Evolutionary conservation across 768 basidiomycete genomes (phyloP).

Genomic region (Tremella mesenterica): DNA sequence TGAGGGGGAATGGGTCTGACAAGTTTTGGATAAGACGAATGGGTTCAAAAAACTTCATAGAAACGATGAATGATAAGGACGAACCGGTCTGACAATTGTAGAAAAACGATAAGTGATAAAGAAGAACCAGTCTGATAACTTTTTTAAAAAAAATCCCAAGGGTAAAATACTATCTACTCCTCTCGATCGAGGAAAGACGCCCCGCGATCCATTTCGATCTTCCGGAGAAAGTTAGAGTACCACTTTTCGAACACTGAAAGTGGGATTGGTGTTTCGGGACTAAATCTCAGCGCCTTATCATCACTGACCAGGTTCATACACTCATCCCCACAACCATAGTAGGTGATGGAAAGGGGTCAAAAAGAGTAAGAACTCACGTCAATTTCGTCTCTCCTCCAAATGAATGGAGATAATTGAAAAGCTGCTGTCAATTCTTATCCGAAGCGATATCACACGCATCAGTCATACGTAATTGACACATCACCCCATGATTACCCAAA

Average conservation of each 20-base stretch:
- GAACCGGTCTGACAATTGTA: too few species aligned
- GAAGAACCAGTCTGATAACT: too few species aligned
- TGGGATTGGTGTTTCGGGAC: slow-evolving; percentile 44
- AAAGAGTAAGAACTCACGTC: slow-evolving; percentile 26
- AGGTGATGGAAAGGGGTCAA: neutral
- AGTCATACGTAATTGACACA: too few species aligned
- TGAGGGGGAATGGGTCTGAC: too few species aligned
- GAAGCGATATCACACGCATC: neutral
- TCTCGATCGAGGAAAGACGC: slow-evolving; percentile 36
- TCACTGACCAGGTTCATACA: neutral
- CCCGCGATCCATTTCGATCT: slow-evolving; percentile 39
- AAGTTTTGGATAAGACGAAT: too few species aligned
- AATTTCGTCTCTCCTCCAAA: slow-evolving; percentile 42
- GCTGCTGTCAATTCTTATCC: slow-evolving; percentile 8
- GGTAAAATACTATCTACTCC: too few species aligned
- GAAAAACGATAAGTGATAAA: too few species aligned
- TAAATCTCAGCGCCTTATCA: neutral
- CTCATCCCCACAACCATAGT: neutral
- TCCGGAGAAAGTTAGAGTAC: slow-evolving; percentile 40
- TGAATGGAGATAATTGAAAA: slow-evolving; percentile 45
- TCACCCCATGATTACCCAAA: too few species aligned
- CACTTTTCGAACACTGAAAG: slow-evolving; percentile 43
- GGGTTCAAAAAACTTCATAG: too few species aligned
- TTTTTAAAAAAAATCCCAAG: too few species aligned
- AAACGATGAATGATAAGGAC: too few species aligned